These are phyloP conservation scores for Talaromyces trachyspermus DNA, from an alignment of 495 filamentous ascomycete genomes.

Conservation along the genomic window DNA sequence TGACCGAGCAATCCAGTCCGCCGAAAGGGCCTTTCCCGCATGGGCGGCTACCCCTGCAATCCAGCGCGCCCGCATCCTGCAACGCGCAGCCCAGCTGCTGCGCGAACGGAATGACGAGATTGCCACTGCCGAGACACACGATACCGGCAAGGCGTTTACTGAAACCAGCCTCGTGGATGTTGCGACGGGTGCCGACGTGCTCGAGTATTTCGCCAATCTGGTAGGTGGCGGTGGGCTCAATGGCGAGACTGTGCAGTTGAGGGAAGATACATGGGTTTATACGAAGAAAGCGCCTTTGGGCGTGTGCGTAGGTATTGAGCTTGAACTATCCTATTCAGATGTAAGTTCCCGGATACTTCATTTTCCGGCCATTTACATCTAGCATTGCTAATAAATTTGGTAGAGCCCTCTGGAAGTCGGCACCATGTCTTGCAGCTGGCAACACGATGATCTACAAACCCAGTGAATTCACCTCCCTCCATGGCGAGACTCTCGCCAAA, in stretches of 20 bases:
- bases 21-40: constrained; percentile 51
- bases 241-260: constrained; percentile 58
- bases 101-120: constrained; percentile 64
- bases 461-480: constrained; percentile 71
- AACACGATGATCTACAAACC: constrained; percentile 88
- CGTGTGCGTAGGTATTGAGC: constrained; percentile 72
- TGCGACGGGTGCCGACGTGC: constrained; percentile 64
- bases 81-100: constrained; percentile 57
- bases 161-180: constrained; percentile 73
- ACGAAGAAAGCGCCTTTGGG: constrained; percentile 67
- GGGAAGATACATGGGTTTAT: constrained; percentile 67
- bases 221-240: constrained; percentile 63
- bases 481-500: constrained; percentile 59
- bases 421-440: constrained; percentile 72
- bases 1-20: constrained; percentile 57
- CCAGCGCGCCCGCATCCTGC: constrained; percentile 61
- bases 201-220: constrained; percentile 70
- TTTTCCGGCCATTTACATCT: neutral
- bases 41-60: constrained; percentile 62
- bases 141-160: constrained; percentile 68
- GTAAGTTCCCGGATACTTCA: constrained; percentile 20
- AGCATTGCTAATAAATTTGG: constrained; percentile 1
- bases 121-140: constrained; percentile 59
- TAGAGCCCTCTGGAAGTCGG: constrained; percentile 76
- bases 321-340: constrained; percentile 86